Conservation (phyloP, 495 filamentous ascomycete genomes). For the Cenococcum geophilum region DNA sequence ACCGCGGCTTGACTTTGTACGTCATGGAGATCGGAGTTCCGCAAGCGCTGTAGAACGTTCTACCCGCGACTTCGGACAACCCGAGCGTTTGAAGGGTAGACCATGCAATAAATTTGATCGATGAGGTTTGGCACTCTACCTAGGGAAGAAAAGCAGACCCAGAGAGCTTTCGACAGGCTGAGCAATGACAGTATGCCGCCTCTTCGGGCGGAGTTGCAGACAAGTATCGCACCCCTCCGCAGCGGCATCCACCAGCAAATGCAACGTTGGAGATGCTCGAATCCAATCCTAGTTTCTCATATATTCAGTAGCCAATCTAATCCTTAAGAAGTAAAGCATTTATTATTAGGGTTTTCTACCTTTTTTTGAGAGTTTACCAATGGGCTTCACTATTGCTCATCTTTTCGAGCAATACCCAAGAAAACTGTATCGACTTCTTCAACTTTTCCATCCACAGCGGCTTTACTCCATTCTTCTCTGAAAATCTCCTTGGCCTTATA, state of each 20-base stretch:
- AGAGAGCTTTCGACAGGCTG: constrained; percentile 25
- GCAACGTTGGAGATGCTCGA: neutral
- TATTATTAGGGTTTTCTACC: neutral
- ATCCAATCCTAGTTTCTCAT: neutral
- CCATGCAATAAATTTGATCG: constrained; percentile 1
- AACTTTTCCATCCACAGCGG: constrained; percentile 20
- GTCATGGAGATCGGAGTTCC: constrained; percentile 26
- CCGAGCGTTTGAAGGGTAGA: constrained; percentile 11
- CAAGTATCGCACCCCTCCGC: constrained; percentile 15
- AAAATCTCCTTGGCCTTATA: constrained; percentile 13
- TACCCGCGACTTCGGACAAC: constrained; percentile 10
- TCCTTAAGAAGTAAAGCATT: neutral
- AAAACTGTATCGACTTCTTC: constrained; percentile 25
- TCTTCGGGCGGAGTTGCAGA: constrained; percentile 11
- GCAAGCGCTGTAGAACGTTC: constrained; percentile 21
- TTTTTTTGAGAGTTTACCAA: neutral
- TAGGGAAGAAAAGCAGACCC: constrained; percentile 20
- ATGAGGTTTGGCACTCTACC: constrained; percentile 1
- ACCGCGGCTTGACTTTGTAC: constrained; percentile 3
- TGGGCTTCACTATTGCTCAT: neutral
- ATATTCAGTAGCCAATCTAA: neutral
- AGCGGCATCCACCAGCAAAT: constrained; percentile 24
- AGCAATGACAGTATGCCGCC: constrained; percentile 23
- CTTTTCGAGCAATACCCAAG: constrained; percentile 15
- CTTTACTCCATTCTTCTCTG: constrained; percentile 20